A percentile compares a stretch with the other conserved stretches of the same genome.
Evolutionary conservation across 768 basidiomycete genomes (phyloP).

Genomic region (Russula abietina): DNA sequence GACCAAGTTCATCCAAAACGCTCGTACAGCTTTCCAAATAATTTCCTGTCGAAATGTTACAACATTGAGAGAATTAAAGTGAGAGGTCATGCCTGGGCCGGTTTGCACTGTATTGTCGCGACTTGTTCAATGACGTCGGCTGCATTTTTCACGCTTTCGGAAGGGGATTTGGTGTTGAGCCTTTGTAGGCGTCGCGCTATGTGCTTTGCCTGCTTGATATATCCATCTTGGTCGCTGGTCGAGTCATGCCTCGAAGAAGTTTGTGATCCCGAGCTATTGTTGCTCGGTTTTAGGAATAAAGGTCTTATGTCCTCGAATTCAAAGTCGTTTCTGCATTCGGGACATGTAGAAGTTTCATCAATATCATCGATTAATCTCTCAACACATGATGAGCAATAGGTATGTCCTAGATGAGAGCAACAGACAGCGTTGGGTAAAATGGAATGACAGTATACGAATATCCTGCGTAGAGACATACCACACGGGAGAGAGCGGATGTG

Average conservation of each 20-base stretch:
- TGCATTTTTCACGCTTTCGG: slow-evolving; percentile 7
- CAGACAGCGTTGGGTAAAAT: not conserved
- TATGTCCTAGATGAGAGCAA: slow-evolving; percentile 6
- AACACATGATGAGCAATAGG: slow-evolving; percentile 14
- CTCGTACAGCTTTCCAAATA: slow-evolving; percentile 17
- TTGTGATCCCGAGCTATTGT: not conserved
- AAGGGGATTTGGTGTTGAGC: not conserved
- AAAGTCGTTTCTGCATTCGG: slow-evolving; percentile 15
- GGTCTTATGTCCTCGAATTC: not conserved
- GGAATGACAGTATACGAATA: not conserved
- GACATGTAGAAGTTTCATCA: not conserved
- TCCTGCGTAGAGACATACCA: not conserved
- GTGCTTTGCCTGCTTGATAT: slow-evolving; percentile 11
- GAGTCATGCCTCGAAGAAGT: not conserved
- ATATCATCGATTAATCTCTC: not conserved
- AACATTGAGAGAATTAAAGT: not conserved
- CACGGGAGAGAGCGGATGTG: slow-evolving; percentile 14
- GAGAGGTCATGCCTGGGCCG: slow-evolving; percentile 9
- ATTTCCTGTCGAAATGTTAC: slow-evolving; percentile 6
- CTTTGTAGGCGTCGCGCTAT: slow-evolving; percentile 11
- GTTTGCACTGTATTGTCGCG: slow-evolving; percentile 11
- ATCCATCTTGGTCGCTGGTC: not conserved
- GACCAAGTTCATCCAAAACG: slow-evolving; percentile 14
- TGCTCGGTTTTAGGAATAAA: not conserved
- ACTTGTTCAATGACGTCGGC: slow-evolving; percentile 13